Evolutionary conservation across 2,329 filamentous ascomycete genomes (phyloP).

Genomic region (Periconia digitata): DNA sequence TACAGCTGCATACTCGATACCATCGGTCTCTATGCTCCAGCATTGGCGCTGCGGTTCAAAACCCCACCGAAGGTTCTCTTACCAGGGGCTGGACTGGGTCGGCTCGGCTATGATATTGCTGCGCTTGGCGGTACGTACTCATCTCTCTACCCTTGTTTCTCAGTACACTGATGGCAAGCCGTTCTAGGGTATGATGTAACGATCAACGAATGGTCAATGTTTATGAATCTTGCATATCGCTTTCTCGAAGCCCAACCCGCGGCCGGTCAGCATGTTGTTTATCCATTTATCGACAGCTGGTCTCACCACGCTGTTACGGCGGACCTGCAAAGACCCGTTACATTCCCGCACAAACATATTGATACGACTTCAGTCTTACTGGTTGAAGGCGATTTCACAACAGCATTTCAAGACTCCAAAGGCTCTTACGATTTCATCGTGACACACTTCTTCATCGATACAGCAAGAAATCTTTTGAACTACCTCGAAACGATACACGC

Average conservation of each 20-base stretch:
- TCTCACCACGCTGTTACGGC: too few relatives aligned
- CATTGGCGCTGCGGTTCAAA: not conserved
- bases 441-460: conserved; percentile 64
- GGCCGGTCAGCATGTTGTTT: too few relatives aligned
- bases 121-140: not conserved
- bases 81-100: not conserved
- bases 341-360: conserved; percentile 45
- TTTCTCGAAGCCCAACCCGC: too few relatives aligned
- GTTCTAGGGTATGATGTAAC: too few relatives aligned
- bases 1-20: too few relatives aligned
- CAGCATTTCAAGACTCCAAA: conserved; percentile 30
- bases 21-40: not conserved
- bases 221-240: too few relatives aligned
- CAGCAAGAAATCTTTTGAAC: conserved; percentile 56
- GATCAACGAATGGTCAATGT: too few relatives aligned
- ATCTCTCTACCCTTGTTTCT: not conserved
- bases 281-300: too few relatives aligned
- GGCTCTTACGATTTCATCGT: conserved; percentile 53
- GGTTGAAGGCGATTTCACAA: conserved; percentile 61
- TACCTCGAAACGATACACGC: conserved; percentile 60
- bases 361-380: conserved; percentile 48
- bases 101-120: not conserved
- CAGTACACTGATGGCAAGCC: too few relatives aligned
- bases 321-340: conserved; percentile 50
- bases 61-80: not conserved